Evolutionary conservation across 2,329 filamentous ascomycete species (phyloP), one percentile per base, ranked within the genome.

Genomic region (Thielaviopsis musarum): DNA sequence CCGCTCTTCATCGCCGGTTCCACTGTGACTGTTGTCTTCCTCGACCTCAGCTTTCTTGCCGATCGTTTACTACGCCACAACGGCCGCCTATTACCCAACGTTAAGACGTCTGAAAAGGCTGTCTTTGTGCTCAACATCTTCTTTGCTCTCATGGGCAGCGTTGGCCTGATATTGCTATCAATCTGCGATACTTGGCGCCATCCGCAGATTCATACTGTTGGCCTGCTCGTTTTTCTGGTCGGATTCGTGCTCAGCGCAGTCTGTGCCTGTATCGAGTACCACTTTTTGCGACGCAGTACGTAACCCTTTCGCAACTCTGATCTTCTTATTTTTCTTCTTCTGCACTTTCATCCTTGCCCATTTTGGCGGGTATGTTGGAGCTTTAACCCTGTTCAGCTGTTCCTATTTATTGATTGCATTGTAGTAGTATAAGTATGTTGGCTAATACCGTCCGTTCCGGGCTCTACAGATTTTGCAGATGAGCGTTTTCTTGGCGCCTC

Each of bases 211-310:
- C 93, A 98, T 69, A 77, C 88, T 66, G 74, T 82, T 1, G 95
- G 95, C 71, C 73, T 98, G 41, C 71, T 80, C 0, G 71, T 96
- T 57, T 98, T 98, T 70, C 88, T 96, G 69, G 82, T 71, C 15
- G 93, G 89, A 38, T 97, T 95, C 70, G 75, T 96, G 58, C 68
- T 95, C 59, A 88, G 84, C 4, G 91, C 91, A 59, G 78, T 96
- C 65, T 91, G 91, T 71, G 86, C 91, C 64, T 96, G 91, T 74
- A 83, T 82, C 74, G 90, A 96, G 70, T 96, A 95, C 70, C 85
- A 93, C 67, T 83, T 88, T 2, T 78, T 97, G 1, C 89, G 90
- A 26, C 82, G 85, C 58, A 84, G 80, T 81, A 70, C 58, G 77
- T 73, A 38, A 17, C 52, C 54, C 60, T 54, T 26, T 49, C 49